phyloP scores from a whole-genome alignment of 2,329 filamentous ascomycete genomes.

The Ascochyta fabae region DNA sequence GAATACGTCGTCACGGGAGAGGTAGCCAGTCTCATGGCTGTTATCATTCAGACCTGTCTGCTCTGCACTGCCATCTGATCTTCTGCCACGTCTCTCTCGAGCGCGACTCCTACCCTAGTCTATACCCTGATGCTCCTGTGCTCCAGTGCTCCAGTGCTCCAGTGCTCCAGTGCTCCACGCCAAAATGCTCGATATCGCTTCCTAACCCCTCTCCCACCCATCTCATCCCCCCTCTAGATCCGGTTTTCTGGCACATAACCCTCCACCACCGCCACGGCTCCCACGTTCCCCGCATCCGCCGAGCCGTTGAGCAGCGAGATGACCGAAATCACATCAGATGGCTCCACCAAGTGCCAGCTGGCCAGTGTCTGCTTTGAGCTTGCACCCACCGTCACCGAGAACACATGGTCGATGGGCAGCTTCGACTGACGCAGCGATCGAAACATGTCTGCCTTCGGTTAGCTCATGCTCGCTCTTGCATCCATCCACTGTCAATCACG shows the following conservation, averaged over 20 bases:
- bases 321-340: slow-evolving; percentile 80
- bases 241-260: slow-evolving; percentile 47
- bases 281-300: slow-evolving; percentile 50
- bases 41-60: neutral
- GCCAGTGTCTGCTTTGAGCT: slow-evolving; percentile 92
- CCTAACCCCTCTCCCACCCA: slow-evolving; percentile 7
- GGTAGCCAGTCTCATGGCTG: neutral
- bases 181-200: slow-evolving; percentile 23
- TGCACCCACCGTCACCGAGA: slow-evolving; percentile 89
- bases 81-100: slow-evolving; percentile 5
- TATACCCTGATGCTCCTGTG: slow-evolving; percentile 22
- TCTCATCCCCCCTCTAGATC: slow-evolving; percentile 16
- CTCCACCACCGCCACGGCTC: slow-evolving; percentile 51
- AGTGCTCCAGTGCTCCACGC: slow-evolving; percentile 10
- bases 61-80: neutral
- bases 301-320: slow-evolving; percentile 62
- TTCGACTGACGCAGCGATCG: slow-evolving; percentile 70
- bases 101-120: slow-evolving; percentile 11
- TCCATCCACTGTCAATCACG: neutral
- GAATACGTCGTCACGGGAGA: neutral
- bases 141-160: slow-evolving; percentile 5
- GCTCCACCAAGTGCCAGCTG: slow-evolving; percentile 87
- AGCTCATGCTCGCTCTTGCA: neutral
- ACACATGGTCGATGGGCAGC: slow-evolving; percentile 71
- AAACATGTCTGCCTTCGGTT: slow-evolving; percentile 70